Percentiles rank a stretch among this genome's conserved stretches.
phyloP scores from a whole-genome alignment of 2,329 filamentous ascomycete species.

The Venturia oleaginea region DNA sequence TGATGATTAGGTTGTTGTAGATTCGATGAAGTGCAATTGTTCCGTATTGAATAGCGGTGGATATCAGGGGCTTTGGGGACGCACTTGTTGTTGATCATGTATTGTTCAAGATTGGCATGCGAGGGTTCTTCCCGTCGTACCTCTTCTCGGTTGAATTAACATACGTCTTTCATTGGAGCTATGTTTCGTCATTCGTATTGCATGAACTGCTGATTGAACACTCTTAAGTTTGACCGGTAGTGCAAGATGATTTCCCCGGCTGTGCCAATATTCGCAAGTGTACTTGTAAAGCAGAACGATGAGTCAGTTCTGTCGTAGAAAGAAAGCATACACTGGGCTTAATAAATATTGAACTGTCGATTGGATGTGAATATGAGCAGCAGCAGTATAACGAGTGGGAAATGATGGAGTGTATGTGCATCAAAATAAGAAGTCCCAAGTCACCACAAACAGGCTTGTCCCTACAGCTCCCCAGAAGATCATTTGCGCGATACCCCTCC shows the following conservation, averaged over 20 bases:
- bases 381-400: neutral
- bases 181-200: neutral
- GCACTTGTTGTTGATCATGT: neutral
- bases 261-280: neutral
- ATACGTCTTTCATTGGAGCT: neutral
- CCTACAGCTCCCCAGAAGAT: constrained; percentile 39
- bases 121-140: neutral
- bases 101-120: neutral
- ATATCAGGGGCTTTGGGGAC: neutral
- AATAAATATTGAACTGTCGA: neutral
- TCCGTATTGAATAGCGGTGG: neutral
- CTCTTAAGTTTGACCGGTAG: neutral
- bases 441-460: constrained; percentile 37
- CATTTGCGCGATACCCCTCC: constrained; percentile 40
- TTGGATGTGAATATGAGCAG: neutral
- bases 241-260: neutral
- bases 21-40: neutral
- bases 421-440: constrained; percentile 42
- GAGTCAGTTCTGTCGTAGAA: neutral
- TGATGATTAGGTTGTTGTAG: neutral
- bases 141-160: neutral
- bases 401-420: neutral
- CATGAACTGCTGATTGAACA: neutral
- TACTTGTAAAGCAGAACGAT: neutral
- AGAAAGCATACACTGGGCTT: too few species aligned